phyloP scores from a whole-genome alignment of 202 grass and related monocot species.

The Musa balbisiana region DNA sequence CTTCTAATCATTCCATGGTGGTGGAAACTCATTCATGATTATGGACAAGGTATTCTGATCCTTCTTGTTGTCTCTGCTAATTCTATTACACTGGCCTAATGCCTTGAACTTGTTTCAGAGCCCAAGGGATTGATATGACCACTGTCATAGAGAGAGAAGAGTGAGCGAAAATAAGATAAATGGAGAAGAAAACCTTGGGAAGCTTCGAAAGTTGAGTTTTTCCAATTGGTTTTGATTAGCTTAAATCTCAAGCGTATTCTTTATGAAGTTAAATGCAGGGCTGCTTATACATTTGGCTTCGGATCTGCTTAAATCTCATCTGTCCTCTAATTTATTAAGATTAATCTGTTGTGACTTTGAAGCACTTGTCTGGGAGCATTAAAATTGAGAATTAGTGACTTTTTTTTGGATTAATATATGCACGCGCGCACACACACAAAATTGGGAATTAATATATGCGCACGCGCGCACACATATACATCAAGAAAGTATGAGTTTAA shows the following conservation, averaged over 20 bases:
- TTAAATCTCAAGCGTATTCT: neutral
- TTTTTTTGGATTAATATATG: no score
- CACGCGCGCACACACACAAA: no score
- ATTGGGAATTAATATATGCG: no score
- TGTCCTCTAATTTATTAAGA: no score
- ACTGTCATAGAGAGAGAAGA: conserved; percentile 67
- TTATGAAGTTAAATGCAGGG: neutral
- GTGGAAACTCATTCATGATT: conserved; percentile 71
- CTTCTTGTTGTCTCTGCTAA: neutral
- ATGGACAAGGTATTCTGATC: conserved; percentile 49
- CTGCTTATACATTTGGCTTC: neutral
- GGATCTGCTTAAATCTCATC: neutral
- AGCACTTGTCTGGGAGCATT: no score
- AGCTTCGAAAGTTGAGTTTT: conserved; percentile 58
- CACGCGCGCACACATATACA: no score
- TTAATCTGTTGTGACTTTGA: no score
- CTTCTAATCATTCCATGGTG: conserved; percentile 61
- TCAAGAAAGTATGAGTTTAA: no score
- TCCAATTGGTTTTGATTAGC: conserved; percentile 73
- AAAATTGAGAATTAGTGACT: no score
- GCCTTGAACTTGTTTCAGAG: conserved; percentile 32
- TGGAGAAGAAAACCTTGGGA: conserved; percentile 74
- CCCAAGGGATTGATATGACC: conserved; percentile 49
- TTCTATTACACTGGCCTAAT: conserved; percentile 4
- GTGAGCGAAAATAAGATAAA: conserved; percentile 54